phyloP scores from a whole-genome alignment of 345 rosid genomes.

The Arabidopsis suecica region DNA sequence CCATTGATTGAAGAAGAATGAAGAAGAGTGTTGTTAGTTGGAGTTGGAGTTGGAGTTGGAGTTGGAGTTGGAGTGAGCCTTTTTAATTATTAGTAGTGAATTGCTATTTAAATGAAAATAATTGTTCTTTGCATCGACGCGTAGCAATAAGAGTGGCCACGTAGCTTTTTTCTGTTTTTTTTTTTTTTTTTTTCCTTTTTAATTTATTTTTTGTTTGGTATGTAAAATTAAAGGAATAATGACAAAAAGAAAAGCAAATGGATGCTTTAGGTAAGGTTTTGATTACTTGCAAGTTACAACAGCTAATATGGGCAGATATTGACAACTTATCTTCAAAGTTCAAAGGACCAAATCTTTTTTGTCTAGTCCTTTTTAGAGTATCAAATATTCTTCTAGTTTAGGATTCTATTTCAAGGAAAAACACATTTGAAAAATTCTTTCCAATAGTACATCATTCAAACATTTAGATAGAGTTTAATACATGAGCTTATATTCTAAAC shows the following conservation, averaged over 20 bases:
- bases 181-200: neutral
- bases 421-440: no score
- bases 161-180: neutral
- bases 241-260: neutral
- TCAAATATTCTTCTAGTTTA: neutral
- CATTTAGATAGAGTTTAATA: no score
- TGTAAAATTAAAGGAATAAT: neutral
- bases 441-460: neutral
- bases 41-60: neutral
- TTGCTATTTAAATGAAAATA: no score
- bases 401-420: no score
- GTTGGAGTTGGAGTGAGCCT: no score
- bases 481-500: no score
- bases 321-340: neutral
- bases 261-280: no score
- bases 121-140: neutral
- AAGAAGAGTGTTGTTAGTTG: neutral
- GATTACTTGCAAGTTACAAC: neutral
- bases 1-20: conserved; percentile 20
- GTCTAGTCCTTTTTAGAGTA: neutral
- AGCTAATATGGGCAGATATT: neutral
- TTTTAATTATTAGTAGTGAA: no score
- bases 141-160: conserved; percentile 18
- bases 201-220: neutral
- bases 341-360: neutral